Evolutionary conservation across 257 asterid genomes (phyloP).

Genomic region (Cinchona pubescens): DNA sequence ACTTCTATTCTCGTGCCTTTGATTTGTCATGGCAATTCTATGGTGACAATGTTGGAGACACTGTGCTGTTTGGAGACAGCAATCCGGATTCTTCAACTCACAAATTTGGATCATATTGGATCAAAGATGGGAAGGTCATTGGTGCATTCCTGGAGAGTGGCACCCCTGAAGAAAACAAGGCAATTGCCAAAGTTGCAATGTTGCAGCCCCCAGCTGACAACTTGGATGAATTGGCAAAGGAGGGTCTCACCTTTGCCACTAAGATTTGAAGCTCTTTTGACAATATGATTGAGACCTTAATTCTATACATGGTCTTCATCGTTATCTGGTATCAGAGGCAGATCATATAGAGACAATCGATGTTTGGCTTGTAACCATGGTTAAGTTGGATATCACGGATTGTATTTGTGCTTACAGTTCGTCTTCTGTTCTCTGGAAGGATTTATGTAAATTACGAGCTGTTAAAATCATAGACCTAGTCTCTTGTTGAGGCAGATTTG

Average conservation of each 20-base stretch:
- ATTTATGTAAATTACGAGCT: constrained; percentile 2
- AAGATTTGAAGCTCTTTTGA: constrained; percentile 39
- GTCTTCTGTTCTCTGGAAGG: background rate
- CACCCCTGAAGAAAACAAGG: constrained; percentile 78
- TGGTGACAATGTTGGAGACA: constrained; percentile 78
- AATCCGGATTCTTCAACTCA: constrained; percentile 61
- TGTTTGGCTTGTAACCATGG: background rate
- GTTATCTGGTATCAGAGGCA: background rate
- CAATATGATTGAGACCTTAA: background rate
- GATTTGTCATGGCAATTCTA: constrained; percentile 94
- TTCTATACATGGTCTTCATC: background rate
- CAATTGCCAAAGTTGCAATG: constrained; percentile 77
- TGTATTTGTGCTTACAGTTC: background rate
- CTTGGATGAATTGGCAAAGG: constrained; percentile 61
- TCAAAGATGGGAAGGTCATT: constrained; percentile 73
- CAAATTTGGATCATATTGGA: constrained; percentile 90
- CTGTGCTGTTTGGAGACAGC: constrained; percentile 72
- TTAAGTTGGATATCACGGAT: background rate
- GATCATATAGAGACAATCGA: background rate
- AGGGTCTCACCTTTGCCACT: constrained; percentile 70
- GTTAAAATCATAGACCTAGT: background rate
- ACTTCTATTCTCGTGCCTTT: constrained; percentile 79
- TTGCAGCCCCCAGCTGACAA: constrained; percentile 58
- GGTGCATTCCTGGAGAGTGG: constrained; percentile 91
- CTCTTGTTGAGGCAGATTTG: background rate